Conservation (phyloP, 192 early-diverging fungal genomes). For the Linderina pennispora region DNA sequence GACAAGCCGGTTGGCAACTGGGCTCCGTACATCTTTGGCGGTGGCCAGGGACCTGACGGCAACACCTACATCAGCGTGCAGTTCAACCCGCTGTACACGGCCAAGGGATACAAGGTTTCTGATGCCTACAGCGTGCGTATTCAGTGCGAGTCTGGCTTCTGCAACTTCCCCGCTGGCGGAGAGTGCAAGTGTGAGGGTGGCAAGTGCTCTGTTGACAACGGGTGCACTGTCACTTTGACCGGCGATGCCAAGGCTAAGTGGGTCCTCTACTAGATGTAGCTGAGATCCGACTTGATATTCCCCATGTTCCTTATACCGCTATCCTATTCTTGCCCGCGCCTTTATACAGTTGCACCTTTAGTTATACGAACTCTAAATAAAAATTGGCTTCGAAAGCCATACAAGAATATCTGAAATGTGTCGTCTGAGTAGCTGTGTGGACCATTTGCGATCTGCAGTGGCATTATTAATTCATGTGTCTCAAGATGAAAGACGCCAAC, state of each 20-base stretch:
- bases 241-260: constrained; percentile 19
- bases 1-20: constrained; percentile 35
- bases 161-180: constrained; percentile 42
- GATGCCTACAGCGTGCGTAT: constrained; percentile 31
- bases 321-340: background rate
- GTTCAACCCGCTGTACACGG: constrained; percentile 37
- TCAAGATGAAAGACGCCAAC: too few relatives aligned
- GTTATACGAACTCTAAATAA: too few relatives aligned
- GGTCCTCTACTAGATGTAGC: constrained; percentile 16
- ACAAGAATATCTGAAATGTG: background rate
- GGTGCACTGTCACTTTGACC: constrained; percentile 32
- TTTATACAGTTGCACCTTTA: too few relatives aligned
- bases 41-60: constrained; percentile 29
- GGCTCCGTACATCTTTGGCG: constrained; percentile 43
- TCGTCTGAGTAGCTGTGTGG: background rate
- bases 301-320: background rate
- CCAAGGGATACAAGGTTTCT: constrained; percentile 12
- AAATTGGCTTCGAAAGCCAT: background rate
- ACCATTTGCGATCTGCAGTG: background rate
- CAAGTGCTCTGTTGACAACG: constrained; percentile 38
- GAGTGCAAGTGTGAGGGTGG: constrained; percentile 43
- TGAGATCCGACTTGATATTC: background rate
- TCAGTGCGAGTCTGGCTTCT: constrained; percentile 17
- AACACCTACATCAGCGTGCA: constrained; percentile 47
- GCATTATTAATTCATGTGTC: too few relatives aligned